Evolutionary conservation across 148 eudicot genomes (phyloP), one percentile per base, ranked within the genome.

Genomic region (Selenicereus undatus): DNA sequence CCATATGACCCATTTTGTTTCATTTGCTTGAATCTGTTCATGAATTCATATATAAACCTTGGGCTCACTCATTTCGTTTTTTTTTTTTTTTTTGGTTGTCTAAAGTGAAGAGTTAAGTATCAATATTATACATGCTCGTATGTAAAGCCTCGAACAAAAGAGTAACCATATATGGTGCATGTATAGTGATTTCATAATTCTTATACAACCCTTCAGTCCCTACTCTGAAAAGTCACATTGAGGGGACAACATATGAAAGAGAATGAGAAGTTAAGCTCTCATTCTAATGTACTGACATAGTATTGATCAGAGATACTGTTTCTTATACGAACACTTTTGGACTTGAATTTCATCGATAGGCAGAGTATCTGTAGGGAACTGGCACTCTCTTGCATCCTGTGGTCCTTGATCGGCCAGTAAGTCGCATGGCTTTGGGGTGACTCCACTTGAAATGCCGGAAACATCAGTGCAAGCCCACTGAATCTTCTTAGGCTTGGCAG

Each of bases 401-500:
- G 80, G 42, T 9, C 90, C 90, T 76, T 89, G 91, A 73, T 88
- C 92, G 2, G 85, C 84, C 82, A 95, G 82, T 75, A 74, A 77
- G 24, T 76, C 89, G 43, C 99, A 95, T 0, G 99, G 91, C 74
- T 76, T 86, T 17, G 99, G 99, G 18, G 80, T 76, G 58, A 95
- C 97, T 27, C 83, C 83, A 42, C 91, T 95, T 18, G 99, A 89
- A 75, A 91, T 78, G 82, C 99, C 98, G 1, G 83, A 84, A 20
- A 96, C 69, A 71, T 92, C 87, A 1, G 93, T 90, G 73, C 99
- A 96, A 69, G 88, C 85, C 99, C 98, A 96, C 35, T 88, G 89
- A 65, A 89, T 56, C 73, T 93, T 92, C 92, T 95, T 93, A 0
- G 95, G 78, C 36, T 82, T 85, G 35, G 77, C 82, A 3, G 94